A percentile compares a stretch with the other conserved stretches of the same genome.
These are phyloP conservation scores for Lycium barbarum DNA, from an alignment of 257 asterid species.

Conservation along the genomic window DNA sequence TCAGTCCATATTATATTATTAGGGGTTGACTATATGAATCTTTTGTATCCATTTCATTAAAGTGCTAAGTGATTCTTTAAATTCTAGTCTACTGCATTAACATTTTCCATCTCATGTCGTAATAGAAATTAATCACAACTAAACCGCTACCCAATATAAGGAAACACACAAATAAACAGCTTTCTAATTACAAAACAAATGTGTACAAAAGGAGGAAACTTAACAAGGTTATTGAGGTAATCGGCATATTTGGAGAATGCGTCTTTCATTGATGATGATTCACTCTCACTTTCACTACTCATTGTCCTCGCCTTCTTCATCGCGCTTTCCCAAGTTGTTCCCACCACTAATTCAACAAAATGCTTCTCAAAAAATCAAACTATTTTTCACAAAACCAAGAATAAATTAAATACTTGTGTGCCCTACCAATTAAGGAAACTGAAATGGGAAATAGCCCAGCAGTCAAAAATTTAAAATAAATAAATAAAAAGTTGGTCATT, in stretches of 20 bases:
- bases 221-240: slow-evolving; percentile 76
- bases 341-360: slow-evolving; percentile 62
- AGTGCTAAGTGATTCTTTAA: no score
- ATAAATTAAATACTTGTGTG: neutral
- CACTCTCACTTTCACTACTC: slow-evolving; percentile 47
- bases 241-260: slow-evolving; percentile 71
- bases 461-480: no score
- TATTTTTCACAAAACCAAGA: neutral
- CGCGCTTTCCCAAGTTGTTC: slow-evolving; percentile 40
- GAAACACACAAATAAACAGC: neutral
- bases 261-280: slow-evolving; percentile 57
- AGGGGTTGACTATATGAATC: neutral
- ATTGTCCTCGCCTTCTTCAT: slow-evolving; percentile 63
- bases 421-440: no score
- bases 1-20: slow-evolving; percentile 11
- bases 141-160: neutral
- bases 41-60: neutral
- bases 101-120: no score
- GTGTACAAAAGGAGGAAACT: neutral
- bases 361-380: slow-evolving; percentile 4
- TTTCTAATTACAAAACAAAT: neutral
- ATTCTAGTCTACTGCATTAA: neutral
- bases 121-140: no score
- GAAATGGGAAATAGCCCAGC: no score
- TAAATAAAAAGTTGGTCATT: no score